A percentile compares a stretch with the other conserved stretches of the same genome.
These are phyloP conservation scores for Ceratonia siliqua DNA, from an alignment of 306 rosid species.

Conservation along the genomic window DNA sequence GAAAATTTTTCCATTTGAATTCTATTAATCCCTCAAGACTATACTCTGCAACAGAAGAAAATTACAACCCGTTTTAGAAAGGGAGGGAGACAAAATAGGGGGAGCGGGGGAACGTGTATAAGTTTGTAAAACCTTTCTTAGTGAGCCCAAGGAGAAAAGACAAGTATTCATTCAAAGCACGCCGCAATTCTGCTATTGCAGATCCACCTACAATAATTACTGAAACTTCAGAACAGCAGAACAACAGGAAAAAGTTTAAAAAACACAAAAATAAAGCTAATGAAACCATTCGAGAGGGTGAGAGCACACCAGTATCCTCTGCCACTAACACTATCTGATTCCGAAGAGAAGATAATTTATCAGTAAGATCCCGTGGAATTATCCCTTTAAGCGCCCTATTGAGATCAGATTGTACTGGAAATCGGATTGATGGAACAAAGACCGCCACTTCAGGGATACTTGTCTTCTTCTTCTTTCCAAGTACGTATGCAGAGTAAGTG, in stretches of 20 bases:
- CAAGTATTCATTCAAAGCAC: constrained; percentile 83
- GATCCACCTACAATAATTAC: constrained; percentile 68
- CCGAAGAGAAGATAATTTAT: constrained; percentile 64
- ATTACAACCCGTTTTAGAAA: constrained; percentile 15
- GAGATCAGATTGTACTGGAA: constrained; percentile 80
- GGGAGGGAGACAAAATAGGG: neutral
- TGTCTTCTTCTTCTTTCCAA: constrained; percentile 68
- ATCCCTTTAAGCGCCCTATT: constrained; percentile 64
- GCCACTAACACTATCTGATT: constrained; percentile 82
- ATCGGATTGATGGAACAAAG: constrained; percentile 67
- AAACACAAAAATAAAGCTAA: neutral
- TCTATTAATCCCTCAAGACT: constrained; percentile 65
- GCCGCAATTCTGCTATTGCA: constrained; percentile 63
- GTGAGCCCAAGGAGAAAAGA: constrained; percentile 74
- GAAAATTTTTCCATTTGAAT: constrained; percentile 85
- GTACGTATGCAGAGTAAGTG: constrained; percentile 64
- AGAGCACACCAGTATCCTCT: constrained; percentile 66
- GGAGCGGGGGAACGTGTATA: neutral
- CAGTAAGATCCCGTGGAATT: constrained; percentile 61
- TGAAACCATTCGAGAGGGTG: neutral
- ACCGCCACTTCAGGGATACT: constrained; percentile 69
- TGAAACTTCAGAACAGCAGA: constrained; percentile 17
- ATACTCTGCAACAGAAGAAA: constrained; percentile 53
- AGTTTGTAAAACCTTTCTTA: constrained; percentile 61
- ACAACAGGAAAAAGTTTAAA: no score